phyloP scores from a whole-genome alignment of 2,329 filamentous ascomycete genomes.

The Ceratocystis huliohia region DNA sequence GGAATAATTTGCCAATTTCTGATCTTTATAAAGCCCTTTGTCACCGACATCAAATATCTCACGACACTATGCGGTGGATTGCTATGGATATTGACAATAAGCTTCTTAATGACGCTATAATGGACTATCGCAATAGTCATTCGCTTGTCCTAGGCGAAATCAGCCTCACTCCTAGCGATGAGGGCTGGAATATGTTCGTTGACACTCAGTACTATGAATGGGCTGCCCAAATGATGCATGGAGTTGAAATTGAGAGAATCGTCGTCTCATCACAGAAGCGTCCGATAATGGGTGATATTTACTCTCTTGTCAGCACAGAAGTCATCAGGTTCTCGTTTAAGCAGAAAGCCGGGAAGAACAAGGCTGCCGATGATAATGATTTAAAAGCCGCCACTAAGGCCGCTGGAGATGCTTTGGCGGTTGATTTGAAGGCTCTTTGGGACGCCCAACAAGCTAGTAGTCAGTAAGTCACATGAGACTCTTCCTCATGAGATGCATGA shows the following conservation, averaged over 20 bases:
- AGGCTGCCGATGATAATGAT: too few species aligned
- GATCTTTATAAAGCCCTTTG: not conserved
- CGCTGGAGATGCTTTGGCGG: too few species aligned
- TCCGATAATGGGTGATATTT: too few species aligned
- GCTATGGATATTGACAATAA: not conserved
- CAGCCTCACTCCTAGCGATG: not conserved
- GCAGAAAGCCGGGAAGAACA: too few species aligned
- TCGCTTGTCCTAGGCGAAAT: not conserved
- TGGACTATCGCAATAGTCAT: not conserved
- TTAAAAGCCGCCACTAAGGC: too few species aligned
- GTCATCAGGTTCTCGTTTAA: too few species aligned
- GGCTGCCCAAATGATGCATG: not conserved
- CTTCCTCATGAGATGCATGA: too few species aligned
- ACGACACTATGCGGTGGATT: not conserved
- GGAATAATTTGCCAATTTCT: not conserved
- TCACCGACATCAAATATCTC: not conserved
- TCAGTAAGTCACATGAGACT: too few species aligned
- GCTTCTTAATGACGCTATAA: not conserved
- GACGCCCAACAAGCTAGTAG: too few species aligned
- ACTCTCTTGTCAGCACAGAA: too few species aligned
- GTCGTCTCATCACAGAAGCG: not conserved
- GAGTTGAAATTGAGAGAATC: not conserved
- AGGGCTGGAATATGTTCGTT: not conserved
- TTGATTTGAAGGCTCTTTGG: too few species aligned
- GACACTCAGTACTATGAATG: not conserved